These are phyloP conservation scores for Ascochyta fabae DNA, from an alignment of 2,329 filamentous ascomycete species.

Conservation along the genomic window DNA sequence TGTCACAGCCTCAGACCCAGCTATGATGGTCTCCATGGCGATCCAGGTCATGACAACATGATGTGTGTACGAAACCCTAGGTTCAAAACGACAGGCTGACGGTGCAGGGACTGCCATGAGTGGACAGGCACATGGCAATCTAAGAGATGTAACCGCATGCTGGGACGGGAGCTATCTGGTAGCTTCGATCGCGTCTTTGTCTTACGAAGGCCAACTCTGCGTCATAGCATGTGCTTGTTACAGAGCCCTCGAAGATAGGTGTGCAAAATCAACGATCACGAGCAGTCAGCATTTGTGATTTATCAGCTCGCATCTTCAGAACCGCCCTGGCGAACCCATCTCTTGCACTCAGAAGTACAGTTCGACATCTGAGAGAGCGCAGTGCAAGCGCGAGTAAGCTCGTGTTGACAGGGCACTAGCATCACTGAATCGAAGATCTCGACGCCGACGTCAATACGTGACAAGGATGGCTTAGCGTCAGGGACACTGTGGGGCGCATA, in stretches of 20 bases:
- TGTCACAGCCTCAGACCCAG: slow-evolving; percentile 3
- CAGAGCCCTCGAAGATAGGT: neutral
- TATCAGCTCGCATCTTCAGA: no score
- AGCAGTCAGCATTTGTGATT: no score
- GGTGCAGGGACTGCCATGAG: slow-evolving; percentile 10
- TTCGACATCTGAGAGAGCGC: neutral
- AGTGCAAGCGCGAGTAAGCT: neutral
- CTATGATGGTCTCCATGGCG: slow-evolving; percentile 11
- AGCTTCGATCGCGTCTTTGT: slow-evolving; percentile 2
- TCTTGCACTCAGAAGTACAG: no score
- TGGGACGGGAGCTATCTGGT: slow-evolving; percentile 23
- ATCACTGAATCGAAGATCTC: neutral
- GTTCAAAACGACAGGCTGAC: slow-evolving; percentile 9
- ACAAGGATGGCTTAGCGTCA: slow-evolving; percentile 27
- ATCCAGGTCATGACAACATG: slow-evolving; percentile 32
- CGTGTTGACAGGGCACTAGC: slow-evolving; percentile 1
- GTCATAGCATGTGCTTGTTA: slow-evolving; percentile 1
- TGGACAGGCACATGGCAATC: slow-evolving; percentile 23
- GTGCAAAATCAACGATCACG: neutral
- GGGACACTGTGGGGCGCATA: slow-evolving; percentile 23
- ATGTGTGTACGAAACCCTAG: slow-evolving; percentile 6
- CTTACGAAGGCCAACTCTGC: neutral
- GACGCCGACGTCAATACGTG: slow-evolving; percentile 29
- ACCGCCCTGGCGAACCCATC: no score
- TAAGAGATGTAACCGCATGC: slow-evolving; percentile 10